These are phyloP conservation scores for Dipodascus geniculatus DNA, from an alignment of 805 yeast species.

Conservation along the genomic window DNA sequence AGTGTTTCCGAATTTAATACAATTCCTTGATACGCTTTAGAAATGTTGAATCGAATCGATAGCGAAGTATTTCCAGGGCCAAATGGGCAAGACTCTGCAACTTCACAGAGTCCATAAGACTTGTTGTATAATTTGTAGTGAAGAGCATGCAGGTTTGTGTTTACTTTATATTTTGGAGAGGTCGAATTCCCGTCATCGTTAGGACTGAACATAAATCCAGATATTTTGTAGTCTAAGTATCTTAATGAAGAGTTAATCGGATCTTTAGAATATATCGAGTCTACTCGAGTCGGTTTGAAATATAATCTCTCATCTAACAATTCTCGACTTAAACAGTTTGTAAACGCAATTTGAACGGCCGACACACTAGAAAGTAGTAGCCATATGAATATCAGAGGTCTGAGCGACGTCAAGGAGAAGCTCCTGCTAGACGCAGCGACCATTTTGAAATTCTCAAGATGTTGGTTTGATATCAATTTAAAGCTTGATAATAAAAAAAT, in stretches of 20 bases:
- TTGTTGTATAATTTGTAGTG: slow-evolving; percentile 12
- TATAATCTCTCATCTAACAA: background rate
- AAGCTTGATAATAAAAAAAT: background rate
- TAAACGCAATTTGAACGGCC: background rate
- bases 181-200: background rate
- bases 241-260: background rate
- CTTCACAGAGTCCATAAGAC: slow-evolving; percentile 20
- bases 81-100: slow-evolving; percentile 17
- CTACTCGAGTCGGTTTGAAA: background rate
- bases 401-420: background rate
- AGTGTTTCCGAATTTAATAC: slow-evolving; percentile 16
- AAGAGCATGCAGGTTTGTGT: slow-evolving; percentile 14
- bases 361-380: background rate
- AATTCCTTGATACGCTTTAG: slow-evolving; percentile 14
- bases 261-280: background rate
- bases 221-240: background rate
- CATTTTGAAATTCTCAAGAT: background rate
- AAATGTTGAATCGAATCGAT: slow-evolving; percentile 10
- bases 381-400: background rate
- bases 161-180: slow-evolving; percentile 11
- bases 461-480: no score
- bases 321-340: background rate
- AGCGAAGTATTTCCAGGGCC: slow-evolving; percentile 14
- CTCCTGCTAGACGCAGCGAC: background rate
- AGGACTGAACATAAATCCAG: background rate